phyloP scores from a whole-genome alignment of 1,139 yeast genomes.

The Lodderomyces jiufengensis region DNA sequence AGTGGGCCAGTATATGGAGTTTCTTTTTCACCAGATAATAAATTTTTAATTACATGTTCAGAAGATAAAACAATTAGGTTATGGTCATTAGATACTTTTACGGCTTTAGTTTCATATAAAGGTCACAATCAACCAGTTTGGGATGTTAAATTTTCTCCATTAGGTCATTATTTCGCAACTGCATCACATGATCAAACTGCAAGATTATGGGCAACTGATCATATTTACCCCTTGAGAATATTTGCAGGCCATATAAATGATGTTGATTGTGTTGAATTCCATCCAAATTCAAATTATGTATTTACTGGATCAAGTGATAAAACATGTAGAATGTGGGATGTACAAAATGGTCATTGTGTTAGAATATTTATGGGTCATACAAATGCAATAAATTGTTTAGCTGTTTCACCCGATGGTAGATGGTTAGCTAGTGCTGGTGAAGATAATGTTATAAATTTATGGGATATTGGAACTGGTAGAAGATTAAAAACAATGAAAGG shows the following conservation, averaged over 20 bases:
- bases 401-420: conserved; percentile 95
- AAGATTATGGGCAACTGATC: conserved; percentile 96
- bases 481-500: conserved; percentile 82
- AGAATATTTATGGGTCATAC: conserved; percentile 94
- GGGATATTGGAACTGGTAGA: conserved; percentile 95
- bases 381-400: conserved; percentile 78
- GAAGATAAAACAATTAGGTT: conserved; percentile 90
- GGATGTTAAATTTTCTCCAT: conserved; percentile 94
- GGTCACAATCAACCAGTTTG: conserved; percentile 97
- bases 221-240: conserved; percentile 89
- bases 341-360: conserved; percentile 82
- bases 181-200: conserved; percentile 98
- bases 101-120: conserved; percentile 87
- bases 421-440: conserved; percentile 97
- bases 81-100: conserved; percentile 92
- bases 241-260: conserved; percentile 98
- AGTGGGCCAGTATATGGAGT: conserved; percentile 91
- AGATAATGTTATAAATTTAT: conserved; percentile 81
- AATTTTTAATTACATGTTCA: conserved; percentile 74
- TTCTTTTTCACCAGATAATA: conserved; percentile 87
- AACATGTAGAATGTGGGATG: conserved; percentile 98
- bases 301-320: conserved; percentile 95
- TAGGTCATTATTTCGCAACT: conserved; percentile 96
- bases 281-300: conserved; percentile 92
- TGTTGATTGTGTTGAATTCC: conserved; percentile 93